Base-by-base conservation (phyloP, 163 green algal species). In the Dunaliella salina region DNA sequence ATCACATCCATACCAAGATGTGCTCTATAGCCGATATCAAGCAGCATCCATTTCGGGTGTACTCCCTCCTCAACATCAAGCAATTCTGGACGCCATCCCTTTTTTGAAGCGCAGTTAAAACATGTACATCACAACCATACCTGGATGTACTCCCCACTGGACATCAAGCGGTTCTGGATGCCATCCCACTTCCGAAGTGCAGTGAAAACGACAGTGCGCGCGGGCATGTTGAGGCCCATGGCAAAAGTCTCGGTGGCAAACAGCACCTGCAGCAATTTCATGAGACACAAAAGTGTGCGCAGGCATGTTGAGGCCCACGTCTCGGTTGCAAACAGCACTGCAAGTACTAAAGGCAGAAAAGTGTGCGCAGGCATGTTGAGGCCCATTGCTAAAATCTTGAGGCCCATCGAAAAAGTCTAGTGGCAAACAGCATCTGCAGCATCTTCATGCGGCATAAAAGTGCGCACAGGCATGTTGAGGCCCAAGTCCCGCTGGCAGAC, bases 171-270 rank as follows among this genome's bases (percentile, higher is more conserved):
- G 33, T 71, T 57, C 46, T 85, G 78, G 13, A 69, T 86, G 15
- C 96, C 96, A 88, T 99, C 96, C 89, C 93, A 99, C 92, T 99
- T 99, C 24, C 88, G 85, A 84, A 98, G 87, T 63, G 88, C 85
- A 0, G 95, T 97, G 91, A 99, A 99, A 13, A 99, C 92, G 22
- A 98, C 94, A 0, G 96, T 98, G 57, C 90, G 91, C 24, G 96
- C 96, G 22, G 96, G 96, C 96, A 99, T 99, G 94, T 99, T 99
- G 59, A 99, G 89, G 4, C 96, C 96, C 94, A 98, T 99, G 59
- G 96, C 95, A 91, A 99, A 99, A 0, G 96, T 99, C 93, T 99
- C 96, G 0, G 96, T 99, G 15, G 95, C 94, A 87, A 98, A 98
- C 35, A 99, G 92, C 45, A 94, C 95, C 92, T 99, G 96, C 78